Percentiles rank a stretch among this genome's conserved stretches.
Conservation (phyloP, 768 basidiomycete genomes). For the Phaffia australis region DNA sequence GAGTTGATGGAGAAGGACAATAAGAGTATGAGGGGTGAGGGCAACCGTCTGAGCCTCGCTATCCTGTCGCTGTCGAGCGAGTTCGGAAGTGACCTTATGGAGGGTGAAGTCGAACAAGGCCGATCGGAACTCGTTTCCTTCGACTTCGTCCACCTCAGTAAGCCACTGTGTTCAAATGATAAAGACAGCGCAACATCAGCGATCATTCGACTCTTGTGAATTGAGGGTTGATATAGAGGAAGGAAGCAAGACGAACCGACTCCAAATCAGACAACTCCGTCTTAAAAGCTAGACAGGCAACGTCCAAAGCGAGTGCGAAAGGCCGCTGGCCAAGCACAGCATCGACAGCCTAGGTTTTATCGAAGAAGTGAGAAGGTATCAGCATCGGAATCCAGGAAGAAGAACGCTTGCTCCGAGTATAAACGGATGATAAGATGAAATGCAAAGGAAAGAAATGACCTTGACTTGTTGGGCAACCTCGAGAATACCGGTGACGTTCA, state of each 20-base stretch:
- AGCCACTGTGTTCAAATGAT: slow-evolving; percentile 55
- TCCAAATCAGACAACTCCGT: slow-evolving; percentile 90
- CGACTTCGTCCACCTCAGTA: slow-evolving; percentile 67
- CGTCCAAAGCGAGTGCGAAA: slow-evolving; percentile 80
- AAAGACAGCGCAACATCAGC: background rate
- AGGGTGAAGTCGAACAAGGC: slow-evolving; percentile 80
- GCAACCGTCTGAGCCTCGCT: slow-evolving; percentile 72
- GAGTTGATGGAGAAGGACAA: slow-evolving; percentile 72
- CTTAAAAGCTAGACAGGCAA: slow-evolving; percentile 84
- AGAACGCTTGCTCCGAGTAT: background rate
- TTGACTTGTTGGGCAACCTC: slow-evolving; percentile 93
- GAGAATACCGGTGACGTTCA: slow-evolving; percentile 86
- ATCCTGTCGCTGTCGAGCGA: slow-evolving; percentile 47
- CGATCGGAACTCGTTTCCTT: slow-evolving; percentile 75
- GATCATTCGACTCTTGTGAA: background rate
- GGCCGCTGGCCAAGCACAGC: slow-evolving; percentile 81
- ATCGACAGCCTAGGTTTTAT: slow-evolving; percentile 45
- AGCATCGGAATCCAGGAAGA: slow-evolving; percentile 47
- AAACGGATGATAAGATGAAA: slow-evolving; percentile 10
- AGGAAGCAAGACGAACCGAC: slow-evolving; percentile 35
- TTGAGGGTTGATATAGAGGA: background rate
- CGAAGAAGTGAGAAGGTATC: background rate
- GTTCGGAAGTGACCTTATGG: slow-evolving; percentile 85
- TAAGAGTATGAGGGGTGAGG: slow-evolving; percentile 74
- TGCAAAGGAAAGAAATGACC: slow-evolving; percentile 40